Conservation (phyloP, 1,139 yeast species). For the Magnusiomyces suaveolens region DNA sequence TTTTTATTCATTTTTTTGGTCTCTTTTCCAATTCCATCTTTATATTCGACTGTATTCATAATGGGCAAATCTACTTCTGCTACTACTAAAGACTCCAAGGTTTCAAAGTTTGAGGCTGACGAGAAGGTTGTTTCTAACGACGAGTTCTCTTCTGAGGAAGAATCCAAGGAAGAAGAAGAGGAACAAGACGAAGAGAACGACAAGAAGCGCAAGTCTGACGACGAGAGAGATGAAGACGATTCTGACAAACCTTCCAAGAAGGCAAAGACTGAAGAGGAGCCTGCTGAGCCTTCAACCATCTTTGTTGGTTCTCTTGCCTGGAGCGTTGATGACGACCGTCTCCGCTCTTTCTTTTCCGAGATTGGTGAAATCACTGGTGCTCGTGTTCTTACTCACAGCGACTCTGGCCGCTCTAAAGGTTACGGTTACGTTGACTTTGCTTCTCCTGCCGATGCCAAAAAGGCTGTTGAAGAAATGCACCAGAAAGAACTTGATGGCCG, state of each 20-base stretch:
- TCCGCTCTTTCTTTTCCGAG: constrained; percentile 73
- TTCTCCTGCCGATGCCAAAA: constrained; percentile 64
- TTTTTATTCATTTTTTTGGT: neutral
- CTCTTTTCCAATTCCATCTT: too few species aligned
- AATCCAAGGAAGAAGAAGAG: neutral
- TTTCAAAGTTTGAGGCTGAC: constrained; percentile 20
- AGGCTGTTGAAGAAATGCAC: constrained; percentile 78
- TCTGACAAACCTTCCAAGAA: constrained; percentile 30
- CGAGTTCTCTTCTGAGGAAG: constrained; percentile 9
- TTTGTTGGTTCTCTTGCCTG: constrained; percentile 97
- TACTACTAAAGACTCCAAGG: constrained; percentile 11
- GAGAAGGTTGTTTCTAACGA: constrained; percentile 22
- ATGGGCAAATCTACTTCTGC: constrained; percentile 21
- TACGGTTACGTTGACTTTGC: constrained; percentile 97
- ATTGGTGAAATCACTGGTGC: constrained; percentile 77
- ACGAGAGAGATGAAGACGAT: constrained; percentile 29
- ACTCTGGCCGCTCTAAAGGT: constrained; percentile 90
- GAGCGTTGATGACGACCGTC: constrained; percentile 94
- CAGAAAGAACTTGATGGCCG: constrained; percentile 96
- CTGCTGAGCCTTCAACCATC: constrained; percentile 67
- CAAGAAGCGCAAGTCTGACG: constrained; percentile 25
- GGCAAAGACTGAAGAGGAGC: constrained; percentile 22
- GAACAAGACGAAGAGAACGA: constrained; percentile 25
- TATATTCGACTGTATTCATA: too few species aligned
- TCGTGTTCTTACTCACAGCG: constrained; percentile 89